Percentiles rank a stretch among this genome's conserved stretches.
phyloP scores from a whole-genome alignment of 176 grass and related monocot species.

The Eragrostis curvula region DNA sequence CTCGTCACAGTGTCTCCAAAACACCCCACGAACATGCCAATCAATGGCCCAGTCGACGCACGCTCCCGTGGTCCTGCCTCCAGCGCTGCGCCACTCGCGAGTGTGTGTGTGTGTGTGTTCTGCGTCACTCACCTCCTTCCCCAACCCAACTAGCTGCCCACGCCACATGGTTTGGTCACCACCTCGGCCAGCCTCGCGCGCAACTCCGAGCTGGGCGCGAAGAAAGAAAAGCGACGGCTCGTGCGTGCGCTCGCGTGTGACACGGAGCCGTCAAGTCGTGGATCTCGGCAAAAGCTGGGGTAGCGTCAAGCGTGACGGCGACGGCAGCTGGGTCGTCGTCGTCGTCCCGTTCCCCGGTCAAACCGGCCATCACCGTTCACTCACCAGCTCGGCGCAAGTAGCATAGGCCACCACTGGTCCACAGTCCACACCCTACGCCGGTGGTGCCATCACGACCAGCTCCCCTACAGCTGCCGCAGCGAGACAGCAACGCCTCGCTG shows the following conservation, averaged over 20 bases:
- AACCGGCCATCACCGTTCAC: slow-evolving; percentile 12
- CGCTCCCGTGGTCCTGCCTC: slow-evolving; percentile 41
- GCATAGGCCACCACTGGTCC: neutral
- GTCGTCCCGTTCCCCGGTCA: slow-evolving; percentile 16
- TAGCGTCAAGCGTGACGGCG: neutral
- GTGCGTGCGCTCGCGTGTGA: slow-evolving; percentile 9
- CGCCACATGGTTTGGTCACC: slow-evolving; percentile 34
- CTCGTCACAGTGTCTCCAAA: slow-evolving; percentile 17
- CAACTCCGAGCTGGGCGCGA: neutral
- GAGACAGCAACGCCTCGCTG: slow-evolving; percentile 18
- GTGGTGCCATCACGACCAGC: neutral
- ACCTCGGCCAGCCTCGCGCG: neutral
- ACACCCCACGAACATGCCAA: slow-evolving; percentile 40
- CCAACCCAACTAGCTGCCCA: neutral
- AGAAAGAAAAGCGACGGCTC: slow-evolving; percentile 31
- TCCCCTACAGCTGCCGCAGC: neutral
- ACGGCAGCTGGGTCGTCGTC: neutral
- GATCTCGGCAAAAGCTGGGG: slow-evolving; percentile 24
- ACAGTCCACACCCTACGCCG: slow-evolving; percentile 6
- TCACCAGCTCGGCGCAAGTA: neutral
- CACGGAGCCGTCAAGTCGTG: slow-evolving; percentile 46
- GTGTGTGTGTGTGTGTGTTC: neutral
- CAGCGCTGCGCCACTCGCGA: slow-evolving; percentile 22
- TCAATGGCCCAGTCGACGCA: slow-evolving; percentile 27
- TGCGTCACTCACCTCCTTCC: slow-evolving; percentile 8